phyloP scores from a whole-genome alignment of 805 yeast species.

The Kodamaea neixiangensis region DNA sequence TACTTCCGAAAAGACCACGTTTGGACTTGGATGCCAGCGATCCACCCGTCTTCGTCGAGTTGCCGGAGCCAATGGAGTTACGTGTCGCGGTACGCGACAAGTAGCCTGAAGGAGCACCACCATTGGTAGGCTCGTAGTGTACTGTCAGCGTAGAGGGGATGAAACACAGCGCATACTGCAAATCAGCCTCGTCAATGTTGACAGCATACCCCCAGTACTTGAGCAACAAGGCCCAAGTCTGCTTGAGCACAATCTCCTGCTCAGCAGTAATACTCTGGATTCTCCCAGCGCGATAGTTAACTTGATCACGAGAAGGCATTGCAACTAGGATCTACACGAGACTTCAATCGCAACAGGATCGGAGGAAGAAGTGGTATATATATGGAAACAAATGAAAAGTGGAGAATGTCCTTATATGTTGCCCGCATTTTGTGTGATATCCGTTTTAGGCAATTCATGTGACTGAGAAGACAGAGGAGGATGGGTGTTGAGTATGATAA shows the following conservation, averaged over 20 bases:
- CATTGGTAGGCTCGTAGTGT: slow-evolving; percentile 12
- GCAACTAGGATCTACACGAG: neutral
- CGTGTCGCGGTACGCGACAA: slow-evolving; percentile 25
- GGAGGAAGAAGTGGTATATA: neutral
- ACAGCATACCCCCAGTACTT: slow-evolving; percentile 57
- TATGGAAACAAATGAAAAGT: neutral
- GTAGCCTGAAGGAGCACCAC: slow-evolving; percentile 12
- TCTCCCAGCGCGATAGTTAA: slow-evolving; percentile 37
- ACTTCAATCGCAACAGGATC: neutral
- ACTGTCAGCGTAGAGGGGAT: slow-evolving; percentile 30
- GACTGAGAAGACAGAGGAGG: neutral
- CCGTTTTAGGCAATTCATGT: neutral
- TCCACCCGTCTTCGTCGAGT: slow-evolving; percentile 26
- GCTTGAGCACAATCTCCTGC: slow-evolving; percentile 66
- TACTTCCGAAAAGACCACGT: slow-evolving; percentile 26
- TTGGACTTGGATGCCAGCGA: slow-evolving; percentile 32
- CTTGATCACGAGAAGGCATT: slow-evolving; percentile 15
- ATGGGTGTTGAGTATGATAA: neutral
- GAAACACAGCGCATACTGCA: slow-evolving; percentile 30
- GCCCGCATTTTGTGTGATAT: neutral
- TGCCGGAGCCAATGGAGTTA: slow-evolving; percentile 26
- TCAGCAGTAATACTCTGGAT: slow-evolving; percentile 44
- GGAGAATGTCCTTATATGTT: neutral
- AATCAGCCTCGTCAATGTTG: slow-evolving; percentile 28
- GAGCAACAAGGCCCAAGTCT: slow-evolving; percentile 67